A percentile compares a stretch with the other conserved stretches of the same genome.
These are phyloP conservation scores for Rheum nobile DNA, from an alignment of 148 eudicot genomes.

Conservation along the genomic window DNA sequence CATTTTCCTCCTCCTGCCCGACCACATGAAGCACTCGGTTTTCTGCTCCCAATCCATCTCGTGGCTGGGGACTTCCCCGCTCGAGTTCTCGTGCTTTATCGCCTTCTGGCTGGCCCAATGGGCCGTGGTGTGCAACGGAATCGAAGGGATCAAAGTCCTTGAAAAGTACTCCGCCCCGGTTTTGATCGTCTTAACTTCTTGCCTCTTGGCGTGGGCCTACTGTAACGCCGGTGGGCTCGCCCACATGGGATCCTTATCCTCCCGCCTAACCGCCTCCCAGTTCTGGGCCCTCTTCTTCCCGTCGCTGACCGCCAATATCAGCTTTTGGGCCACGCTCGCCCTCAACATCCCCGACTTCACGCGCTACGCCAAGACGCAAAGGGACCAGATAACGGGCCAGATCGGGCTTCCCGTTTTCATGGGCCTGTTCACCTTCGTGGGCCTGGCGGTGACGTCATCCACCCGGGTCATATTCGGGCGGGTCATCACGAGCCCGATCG, in stretches of 20 bases:
- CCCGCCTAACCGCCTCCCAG: conserved; percentile 39
- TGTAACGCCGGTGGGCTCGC: conserved; percentile 71
- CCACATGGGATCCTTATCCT: conserved; percentile 61
- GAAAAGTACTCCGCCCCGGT: conserved; percentile 92
- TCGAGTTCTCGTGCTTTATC: conserved; percentile 71
- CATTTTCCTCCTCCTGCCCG: conserved; percentile 54
- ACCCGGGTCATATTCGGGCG: conserved; percentile 69
- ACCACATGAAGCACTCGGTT: conserved; percentile 29
- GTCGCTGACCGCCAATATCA: conserved; percentile 83
- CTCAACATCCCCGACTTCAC: conserved; percentile 97
- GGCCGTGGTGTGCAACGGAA: conserved; percentile 66
- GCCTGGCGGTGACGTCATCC: conserved; percentile 83
- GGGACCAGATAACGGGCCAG: conserved; percentile 76
- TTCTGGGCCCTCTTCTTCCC: conserved; percentile 88
- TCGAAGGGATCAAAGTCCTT: conserved; percentile 70
- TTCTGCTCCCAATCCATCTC: conserved; percentile 23
- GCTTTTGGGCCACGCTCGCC: conserved; percentile 89
- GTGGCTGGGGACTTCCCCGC: conserved; percentile 78
- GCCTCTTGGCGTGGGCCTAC: conserved; percentile 77
- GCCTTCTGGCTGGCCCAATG: conserved; percentile 74
- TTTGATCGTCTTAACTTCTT: conserved; percentile 45
- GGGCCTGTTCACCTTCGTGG: conserved; percentile 92
- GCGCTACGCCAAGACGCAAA: conserved; percentile 61
- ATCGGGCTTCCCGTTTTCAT: conserved; percentile 72
- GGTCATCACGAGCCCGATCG: conserved; percentile 68